Percentiles rank a stretch among this genome's conserved stretches.
phyloP scores from a whole-genome alignment of 495 filamentous ascomycete genomes.

The Podospora bellae-mahoneyi region DNA sequence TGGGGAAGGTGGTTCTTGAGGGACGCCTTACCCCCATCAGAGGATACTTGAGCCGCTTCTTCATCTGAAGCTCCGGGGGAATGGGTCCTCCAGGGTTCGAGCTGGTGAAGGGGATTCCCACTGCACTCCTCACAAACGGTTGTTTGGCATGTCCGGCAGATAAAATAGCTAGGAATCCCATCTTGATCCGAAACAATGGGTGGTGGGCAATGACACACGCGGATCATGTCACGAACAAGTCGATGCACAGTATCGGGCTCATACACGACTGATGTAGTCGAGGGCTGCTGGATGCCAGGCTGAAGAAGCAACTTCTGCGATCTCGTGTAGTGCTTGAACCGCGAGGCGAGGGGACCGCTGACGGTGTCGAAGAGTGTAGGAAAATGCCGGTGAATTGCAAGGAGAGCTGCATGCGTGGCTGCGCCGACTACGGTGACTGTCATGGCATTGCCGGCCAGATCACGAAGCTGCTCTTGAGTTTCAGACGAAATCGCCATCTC shows the following conservation, averaged over 20 bases:
- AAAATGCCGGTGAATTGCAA: slow-evolving; percentile 25
- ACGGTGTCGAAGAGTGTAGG: background rate
- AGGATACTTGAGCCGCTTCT: background rate
- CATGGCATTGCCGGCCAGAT: slow-evolving; percentile 87
- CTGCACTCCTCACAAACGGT: slow-evolving; percentile 28
- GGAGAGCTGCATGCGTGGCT: slow-evolving; percentile 47
- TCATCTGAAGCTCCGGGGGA: background rate
- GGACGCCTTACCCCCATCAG: slow-evolving; percentile 8
- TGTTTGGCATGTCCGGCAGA: slow-evolving; percentile 20
- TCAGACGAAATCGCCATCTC: slow-evolving; percentile 62
- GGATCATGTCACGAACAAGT: slow-evolving; percentile 19
- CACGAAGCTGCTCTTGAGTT: slow-evolving; percentile 59
- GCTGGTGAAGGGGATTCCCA: slow-evolving; percentile 37
- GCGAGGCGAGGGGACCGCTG: background rate
- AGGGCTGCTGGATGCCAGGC: background rate
- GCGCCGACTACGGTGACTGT: slow-evolving; percentile 68
- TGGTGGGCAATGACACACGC: slow-evolving; percentile 34
- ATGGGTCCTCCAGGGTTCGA: background rate
- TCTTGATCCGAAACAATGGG: background rate
- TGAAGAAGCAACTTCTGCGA: background rate
- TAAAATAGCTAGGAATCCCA: background rate
- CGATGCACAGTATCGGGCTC: background rate
- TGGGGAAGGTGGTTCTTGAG: slow-evolving; percentile 13
- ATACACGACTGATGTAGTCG: background rate
- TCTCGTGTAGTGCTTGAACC: background rate